phyloP scores from a whole-genome alignment of 306 rosid genomes.

The Prunus davidiana region DNA sequence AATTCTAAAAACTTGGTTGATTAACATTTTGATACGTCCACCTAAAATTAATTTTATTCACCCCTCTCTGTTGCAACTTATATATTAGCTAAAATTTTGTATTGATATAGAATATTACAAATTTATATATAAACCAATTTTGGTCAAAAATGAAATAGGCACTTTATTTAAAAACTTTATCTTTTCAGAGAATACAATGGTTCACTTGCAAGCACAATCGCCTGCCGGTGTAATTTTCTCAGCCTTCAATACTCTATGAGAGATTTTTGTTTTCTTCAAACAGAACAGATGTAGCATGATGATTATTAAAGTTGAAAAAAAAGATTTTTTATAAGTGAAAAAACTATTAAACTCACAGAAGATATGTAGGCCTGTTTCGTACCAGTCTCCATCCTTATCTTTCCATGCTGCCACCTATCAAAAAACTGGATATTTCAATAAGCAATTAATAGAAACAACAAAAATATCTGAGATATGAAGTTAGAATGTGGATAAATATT shows the following conservation, averaged over 20 bases:
- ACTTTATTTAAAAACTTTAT: not conserved
- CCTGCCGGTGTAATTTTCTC: not conserved
- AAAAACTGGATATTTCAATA: constrained; percentile 23
- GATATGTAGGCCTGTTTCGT: constrained; percentile 94
- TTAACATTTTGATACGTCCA: not conserved
- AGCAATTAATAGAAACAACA: not conserved
- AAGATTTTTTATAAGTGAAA: not conserved
- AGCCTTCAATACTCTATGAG: not conserved
- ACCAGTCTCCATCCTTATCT: constrained; percentile 97
- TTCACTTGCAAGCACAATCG: not conserved
- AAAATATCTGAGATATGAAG: not conserved
- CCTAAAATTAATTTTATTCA: not conserved
- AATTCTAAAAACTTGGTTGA: not conserved
- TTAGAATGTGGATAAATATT: not conserved
- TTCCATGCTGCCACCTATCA: constrained; percentile 95
- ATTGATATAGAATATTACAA: not conserved
- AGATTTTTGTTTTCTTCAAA: not conserved
- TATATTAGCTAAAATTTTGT: not conserved
- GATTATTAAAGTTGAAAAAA: not conserved
- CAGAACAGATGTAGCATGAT: not conserved
- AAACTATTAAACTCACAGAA: constrained; percentile 64
- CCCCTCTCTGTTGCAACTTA: not conserved
- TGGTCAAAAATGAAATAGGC: not conserved
- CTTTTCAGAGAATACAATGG: not conserved
- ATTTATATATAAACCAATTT: not conserved